phyloP scores from a whole-genome alignment of 352 stramenopile species.

The Globisporangium solare region DNA sequence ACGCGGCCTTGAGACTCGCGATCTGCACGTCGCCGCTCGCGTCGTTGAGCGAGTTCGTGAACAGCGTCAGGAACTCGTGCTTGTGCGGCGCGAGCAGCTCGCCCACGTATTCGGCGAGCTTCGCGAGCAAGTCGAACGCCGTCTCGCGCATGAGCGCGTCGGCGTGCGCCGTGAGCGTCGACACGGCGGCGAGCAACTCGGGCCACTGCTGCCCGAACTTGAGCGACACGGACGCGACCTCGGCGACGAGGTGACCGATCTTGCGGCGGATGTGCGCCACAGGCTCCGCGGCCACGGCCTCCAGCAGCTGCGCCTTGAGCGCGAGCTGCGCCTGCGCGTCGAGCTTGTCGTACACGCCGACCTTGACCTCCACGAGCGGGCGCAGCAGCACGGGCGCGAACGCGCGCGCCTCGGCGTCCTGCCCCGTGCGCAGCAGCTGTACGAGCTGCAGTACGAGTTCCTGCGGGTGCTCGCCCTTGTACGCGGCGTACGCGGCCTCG shows the following conservation, averaged over 20 bases:
- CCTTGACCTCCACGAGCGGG: constrained; percentile 65
- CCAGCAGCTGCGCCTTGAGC: constrained; percentile 73
- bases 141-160: constrained; percentile 68
- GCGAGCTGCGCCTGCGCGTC: constrained; percentile 40
- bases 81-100: constrained; percentile 70
- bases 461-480: constrained; percentile 62
- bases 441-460: constrained; percentile 64
- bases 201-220: constrained; percentile 60
- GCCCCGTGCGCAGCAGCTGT: constrained; percentile 46
- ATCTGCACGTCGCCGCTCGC: constrained; percentile 56
- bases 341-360: constrained; percentile 60
- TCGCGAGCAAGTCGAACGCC: constrained; percentile 70
- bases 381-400: constrained; percentile 80
- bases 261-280: constrained; percentile 79
- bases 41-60: constrained; percentile 69
- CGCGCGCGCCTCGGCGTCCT: constrained; percentile 58
- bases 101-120: constrained; percentile 65
- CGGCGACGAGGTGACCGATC: constrained; percentile 70
- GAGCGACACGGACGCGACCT: constrained; percentile 54
- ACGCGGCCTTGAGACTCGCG: constrained; percentile 63
- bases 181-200: constrained; percentile 63
- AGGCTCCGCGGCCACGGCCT: constrained; percentile 56
- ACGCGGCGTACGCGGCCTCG: constrained; percentile 67
- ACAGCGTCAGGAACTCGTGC: constrained; percentile 75
- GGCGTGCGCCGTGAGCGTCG: constrained; percentile 45